phyloP scores from a whole-genome alignment of 73 alveolate genomes.

The Uronychia binucleata region DNA sequence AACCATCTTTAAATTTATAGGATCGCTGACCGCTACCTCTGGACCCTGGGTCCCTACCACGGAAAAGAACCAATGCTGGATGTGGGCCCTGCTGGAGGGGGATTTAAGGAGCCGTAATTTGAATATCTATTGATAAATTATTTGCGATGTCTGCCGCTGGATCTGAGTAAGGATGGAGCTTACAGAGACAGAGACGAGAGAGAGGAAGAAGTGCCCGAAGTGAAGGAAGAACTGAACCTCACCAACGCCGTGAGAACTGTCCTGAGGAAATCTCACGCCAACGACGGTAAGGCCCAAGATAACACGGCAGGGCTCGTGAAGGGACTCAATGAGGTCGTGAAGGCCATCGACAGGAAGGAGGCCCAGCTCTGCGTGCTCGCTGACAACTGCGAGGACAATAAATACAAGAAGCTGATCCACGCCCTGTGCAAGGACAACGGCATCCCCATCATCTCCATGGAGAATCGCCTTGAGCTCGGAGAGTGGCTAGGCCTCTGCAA shows the following conservation, averaged over 20 bases:
- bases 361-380: constrained; percentile 79
- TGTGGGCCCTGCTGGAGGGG: not conserved
- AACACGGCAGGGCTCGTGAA: constrained; percentile 63
- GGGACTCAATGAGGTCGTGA: constrained; percentile 81
- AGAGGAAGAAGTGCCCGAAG: not conserved
- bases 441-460: constrained; percentile 66
- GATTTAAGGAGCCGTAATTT: not conserved
- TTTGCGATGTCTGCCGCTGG: no score
- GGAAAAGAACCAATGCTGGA: no score
- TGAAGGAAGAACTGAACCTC: not conserved
- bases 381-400: constrained; percentile 78
- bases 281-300: not conserved
- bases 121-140: not conserved
- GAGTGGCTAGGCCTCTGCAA: constrained; percentile 91
- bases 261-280: not conserved
- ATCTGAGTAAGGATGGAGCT: no score
- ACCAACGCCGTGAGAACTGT: not conserved
- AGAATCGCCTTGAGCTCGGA: constrained; percentile 76
- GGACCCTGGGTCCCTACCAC: no score
- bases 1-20: no score
- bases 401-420: constrained; percentile 79
- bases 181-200: no score
- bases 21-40: not conserved
- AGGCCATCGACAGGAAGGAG: constrained; percentile 64
- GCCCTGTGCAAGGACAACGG: constrained; percentile 64